A percentile compares a stretch with the other conserved stretches of the same genome.
These are phyloP conservation scores for Acrasis kona DNA, from an alignment of 78 protist genomes.

Conservation along the genomic window DNA sequence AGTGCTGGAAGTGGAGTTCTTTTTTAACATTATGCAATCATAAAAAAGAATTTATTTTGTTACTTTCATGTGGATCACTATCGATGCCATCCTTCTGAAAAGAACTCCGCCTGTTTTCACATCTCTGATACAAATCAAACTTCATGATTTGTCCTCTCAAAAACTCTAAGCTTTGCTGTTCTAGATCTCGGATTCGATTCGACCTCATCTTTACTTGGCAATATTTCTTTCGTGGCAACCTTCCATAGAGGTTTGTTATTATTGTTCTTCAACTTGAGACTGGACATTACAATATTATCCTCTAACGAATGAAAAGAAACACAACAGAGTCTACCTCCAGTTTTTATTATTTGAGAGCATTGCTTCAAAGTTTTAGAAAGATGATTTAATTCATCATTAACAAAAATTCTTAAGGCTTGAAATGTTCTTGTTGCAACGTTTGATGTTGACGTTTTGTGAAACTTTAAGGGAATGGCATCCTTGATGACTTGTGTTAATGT, in stretches of 20 bases:
- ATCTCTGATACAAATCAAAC: no score
- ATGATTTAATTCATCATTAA: neutral
- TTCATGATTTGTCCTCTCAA: neutral
- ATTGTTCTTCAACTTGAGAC: neutral
- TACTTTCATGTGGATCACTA: no score
- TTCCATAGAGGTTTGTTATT: neutral
- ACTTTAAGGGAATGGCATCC: neutral
- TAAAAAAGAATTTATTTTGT: no score
- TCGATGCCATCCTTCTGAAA: no score
- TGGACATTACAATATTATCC: neutral
- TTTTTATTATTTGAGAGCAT: neutral
- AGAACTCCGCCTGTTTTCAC: no score
- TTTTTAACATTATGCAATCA: slow-evolving; percentile 6
- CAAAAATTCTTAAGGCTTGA: neutral
- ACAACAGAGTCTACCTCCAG: neutral
- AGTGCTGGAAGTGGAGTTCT: slow-evolving; percentile 32
- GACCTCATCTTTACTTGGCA: neutral
- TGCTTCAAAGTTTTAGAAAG: neutral
- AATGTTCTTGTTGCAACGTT: neutral
- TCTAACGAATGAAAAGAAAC: neutral
- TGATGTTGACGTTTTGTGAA: neutral
- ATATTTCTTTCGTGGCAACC: no score
- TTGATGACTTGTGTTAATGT: neutral
- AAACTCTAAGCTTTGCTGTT: neutral
- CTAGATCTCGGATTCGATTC: neutral